A percentile compares a stretch with the other conserved stretches of the same genome.
Conservation (phyloP, 2,329 filamentous ascomycete species). For the Botrytis squamosa region DNA sequence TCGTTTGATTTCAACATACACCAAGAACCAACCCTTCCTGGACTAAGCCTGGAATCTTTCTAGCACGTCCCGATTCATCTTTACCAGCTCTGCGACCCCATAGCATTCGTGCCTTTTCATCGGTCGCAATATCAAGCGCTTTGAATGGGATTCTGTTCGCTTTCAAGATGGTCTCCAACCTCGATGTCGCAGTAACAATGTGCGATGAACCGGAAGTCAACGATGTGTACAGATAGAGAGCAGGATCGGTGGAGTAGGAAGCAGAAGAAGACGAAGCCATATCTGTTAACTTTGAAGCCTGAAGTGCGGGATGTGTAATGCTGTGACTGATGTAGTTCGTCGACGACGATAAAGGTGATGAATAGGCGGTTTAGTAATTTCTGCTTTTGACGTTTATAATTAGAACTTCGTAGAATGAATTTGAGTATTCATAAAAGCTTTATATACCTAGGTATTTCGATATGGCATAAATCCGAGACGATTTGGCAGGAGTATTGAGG, state of each 20-base stretch:
- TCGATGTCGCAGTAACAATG: conserved; percentile 92
- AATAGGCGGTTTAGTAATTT: not conserved
- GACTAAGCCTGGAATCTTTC: conserved; percentile 85
- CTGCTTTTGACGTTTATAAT: not conserved
- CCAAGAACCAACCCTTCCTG: conserved; percentile 84
- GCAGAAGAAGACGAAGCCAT: conserved; percentile 38
- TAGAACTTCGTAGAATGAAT: not conserved
- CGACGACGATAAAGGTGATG: not conserved
- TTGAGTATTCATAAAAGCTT: not conserved
- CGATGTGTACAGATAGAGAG: conserved; percentile 93
- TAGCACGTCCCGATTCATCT: conserved; percentile 56
- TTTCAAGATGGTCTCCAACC: conserved; percentile 92
- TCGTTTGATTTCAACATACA: conserved; percentile 54
- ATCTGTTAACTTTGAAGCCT: conserved; percentile 19
- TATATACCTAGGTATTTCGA: not conserved
- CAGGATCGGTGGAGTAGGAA: conserved; percentile 54
- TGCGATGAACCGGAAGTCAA: conserved; percentile 93
- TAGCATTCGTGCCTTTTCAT: conserved; percentile 82
- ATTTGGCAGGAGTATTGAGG: not conserved
- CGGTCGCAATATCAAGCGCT: conserved; percentile 85
- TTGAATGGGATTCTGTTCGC: conserved; percentile 94
- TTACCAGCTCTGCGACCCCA: conserved; percentile 84
- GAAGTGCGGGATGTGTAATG: not conserved
- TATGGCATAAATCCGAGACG: not conserved
- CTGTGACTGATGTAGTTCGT: not conserved